Percentiles rank a stretch among this genome's conserved stretches.
Evolutionary conservation across 208 protist species (phyloP).

Genomic region (Cochliopodium minus): DNA sequence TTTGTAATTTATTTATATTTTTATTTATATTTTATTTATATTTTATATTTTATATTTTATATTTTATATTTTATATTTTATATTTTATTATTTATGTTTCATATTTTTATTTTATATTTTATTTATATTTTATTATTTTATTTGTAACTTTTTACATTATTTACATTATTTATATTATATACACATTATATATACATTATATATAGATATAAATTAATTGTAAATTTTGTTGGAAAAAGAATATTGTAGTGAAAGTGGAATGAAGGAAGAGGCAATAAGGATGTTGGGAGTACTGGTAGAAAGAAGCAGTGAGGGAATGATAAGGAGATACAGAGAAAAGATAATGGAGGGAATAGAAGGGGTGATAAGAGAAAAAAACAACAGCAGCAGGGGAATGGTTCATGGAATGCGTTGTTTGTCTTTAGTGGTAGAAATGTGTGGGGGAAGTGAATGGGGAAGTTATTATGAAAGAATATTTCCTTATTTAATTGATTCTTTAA

Average conservation of each 20-base stretch:
- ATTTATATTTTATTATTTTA: too few relatives aligned
- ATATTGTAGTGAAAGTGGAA: constrained; percentile 15
- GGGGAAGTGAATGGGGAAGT: constrained; percentile 32
- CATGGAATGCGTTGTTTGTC: too few relatives aligned
- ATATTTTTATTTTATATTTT: too few relatives aligned
- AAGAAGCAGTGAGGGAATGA: not conserved
- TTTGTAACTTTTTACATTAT: too few relatives aligned
- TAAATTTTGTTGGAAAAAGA: constrained; percentile 38
- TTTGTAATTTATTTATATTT: constrained; percentile 5
- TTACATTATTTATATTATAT: too few relatives aligned
- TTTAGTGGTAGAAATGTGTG: not conserved
- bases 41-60: constrained; percentile 22
- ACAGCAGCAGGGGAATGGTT: too few relatives aligned
- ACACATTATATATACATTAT: too few relatives aligned
- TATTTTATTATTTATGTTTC: too few relatives aligned
- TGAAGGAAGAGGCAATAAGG: constrained; percentile 10
- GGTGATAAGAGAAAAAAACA: too few relatives aligned
- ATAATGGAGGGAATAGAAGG: too few relatives aligned
- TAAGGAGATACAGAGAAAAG: too few relatives aligned
- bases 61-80: too few relatives aligned
- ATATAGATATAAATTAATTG: constrained; percentile 41
- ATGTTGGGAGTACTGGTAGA: constrained; percentile 8
- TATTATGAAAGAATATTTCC: constrained; percentile 42
- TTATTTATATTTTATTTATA: constrained; percentile 3
- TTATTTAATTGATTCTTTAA: constrained; percentile 49